Percentiles rank a stretch among this genome's conserved stretches.
Evolutionary conservation across 225 moss, liverwort and hornwort species (phyloP).

Genomic region (Thuidium tamariscinum): DNA sequence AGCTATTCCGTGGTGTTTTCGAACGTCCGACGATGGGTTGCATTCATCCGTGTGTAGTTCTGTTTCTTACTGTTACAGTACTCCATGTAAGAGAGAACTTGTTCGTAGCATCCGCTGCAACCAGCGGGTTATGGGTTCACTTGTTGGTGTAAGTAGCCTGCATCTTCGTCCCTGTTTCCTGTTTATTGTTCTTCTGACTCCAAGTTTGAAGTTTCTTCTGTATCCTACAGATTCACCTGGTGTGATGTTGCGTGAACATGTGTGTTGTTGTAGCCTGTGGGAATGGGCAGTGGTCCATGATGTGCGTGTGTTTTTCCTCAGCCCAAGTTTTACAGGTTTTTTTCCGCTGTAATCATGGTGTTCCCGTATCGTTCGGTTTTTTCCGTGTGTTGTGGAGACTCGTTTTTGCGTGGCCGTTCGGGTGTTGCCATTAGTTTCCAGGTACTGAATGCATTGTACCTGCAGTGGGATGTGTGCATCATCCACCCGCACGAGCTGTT

Average conservation of each 20-base stretch:
- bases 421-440: conserved; percentile 49
- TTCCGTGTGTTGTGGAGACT: conserved; percentile 54
- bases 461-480: conserved; percentile 37
- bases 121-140: neutral
- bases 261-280: conserved; percentile 18
- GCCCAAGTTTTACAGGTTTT: conserved; percentile 45
- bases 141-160: neutral
- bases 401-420: conserved; percentile 57
- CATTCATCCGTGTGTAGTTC: neutral
- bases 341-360: conserved; percentile 54
- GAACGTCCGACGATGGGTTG: neutral
- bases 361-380: conserved; percentile 53
- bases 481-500: conserved; percentile 4
- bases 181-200: neutral
- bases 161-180: conserved; percentile 1
- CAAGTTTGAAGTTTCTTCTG: conserved; percentile 1
- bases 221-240: neutral
- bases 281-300: conserved; percentile 37
- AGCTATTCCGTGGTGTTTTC: neutral
- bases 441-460: conserved; percentile 51
- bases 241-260: neutral
- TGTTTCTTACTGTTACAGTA: neutral
- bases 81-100: neutral
- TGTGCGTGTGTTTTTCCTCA: conserved; percentile 20
- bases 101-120: neutral